These are phyloP conservation scores for Oenanthe javanica DNA, from an alignment of 140 eudicot genomes.

Conservation along the genomic window DNA sequence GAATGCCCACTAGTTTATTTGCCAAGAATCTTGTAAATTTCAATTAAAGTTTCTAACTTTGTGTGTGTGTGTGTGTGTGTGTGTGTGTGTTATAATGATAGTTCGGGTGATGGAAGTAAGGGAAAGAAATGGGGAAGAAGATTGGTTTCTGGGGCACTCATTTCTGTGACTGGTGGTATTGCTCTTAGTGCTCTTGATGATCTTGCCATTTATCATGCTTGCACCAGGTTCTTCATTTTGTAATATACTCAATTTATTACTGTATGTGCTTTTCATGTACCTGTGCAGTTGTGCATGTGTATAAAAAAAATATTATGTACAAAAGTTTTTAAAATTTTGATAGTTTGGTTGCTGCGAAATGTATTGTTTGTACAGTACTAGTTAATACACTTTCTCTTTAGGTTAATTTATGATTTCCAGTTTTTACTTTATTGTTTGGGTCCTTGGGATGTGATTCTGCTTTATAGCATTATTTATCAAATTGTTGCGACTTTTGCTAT, in stretches of 20 bases:
- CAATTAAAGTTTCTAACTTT: background rate
- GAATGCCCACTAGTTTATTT: conserved; percentile 3
- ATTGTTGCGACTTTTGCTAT: background rate
- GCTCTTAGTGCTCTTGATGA: conserved; percentile 95
- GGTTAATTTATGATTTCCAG: background rate
- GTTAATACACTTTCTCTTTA: background rate
- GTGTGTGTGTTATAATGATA: conserved; percentile 11
- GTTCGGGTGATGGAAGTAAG: conserved; percentile 32
- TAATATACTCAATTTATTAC: too few relatives aligned
- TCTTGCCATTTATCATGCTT: conserved; percentile 66
- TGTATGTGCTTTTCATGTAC: background rate
- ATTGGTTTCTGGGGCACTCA: conserved; percentile 63
- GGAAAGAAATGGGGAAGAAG: conserved; percentile 59
- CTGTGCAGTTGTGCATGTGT: background rate
- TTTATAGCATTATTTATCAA: background rate
- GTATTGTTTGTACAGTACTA: background rate
- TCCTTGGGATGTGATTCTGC: background rate
- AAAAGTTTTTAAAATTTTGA: too few relatives aligned
- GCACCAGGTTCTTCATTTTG: conserved; percentile 54
- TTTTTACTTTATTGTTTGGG: too few relatives aligned
- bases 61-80: too few relatives aligned
- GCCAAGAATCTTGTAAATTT: background rate
- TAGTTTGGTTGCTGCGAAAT: background rate
- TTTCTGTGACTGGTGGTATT: conserved; percentile 82
- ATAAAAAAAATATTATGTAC: background rate